Base-by-base conservation (phyloP, 768 basidiomycete genomes). In the Pleurotus citrinopileatus region DNA sequence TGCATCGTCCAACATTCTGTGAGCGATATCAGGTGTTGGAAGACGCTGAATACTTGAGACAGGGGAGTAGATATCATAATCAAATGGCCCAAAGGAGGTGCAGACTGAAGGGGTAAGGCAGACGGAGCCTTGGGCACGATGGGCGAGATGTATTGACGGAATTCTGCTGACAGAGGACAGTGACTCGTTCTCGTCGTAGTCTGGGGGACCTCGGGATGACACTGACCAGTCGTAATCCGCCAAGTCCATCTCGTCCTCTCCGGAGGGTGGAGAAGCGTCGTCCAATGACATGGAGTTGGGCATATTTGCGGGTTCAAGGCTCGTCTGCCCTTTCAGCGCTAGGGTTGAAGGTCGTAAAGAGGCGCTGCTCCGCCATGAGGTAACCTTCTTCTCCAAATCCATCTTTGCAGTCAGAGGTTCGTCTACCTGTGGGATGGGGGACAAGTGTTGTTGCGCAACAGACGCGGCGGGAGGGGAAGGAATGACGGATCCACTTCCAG, bases 201-300 rank as follows among this genome's bases (percentile, higher is more conserved):
- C 76, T 27, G 68, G 70, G 19, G 88, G 89, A n/a, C 89, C 88
- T 2, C 68, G 66, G 5, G 88, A 89, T 6, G 86, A 84, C 22
- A 81, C 73, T 7, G 87, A 87, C 84, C 87, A 91, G 7, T 75
- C 63, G 61, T 78, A 91, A 58, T 89, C 87, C 38, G 82, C 82
- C 25, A 86, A 66, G 57, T 85, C 77, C 51, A 87, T 68, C 55
- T 77, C 77, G 10, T 74, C 69, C 20, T 69, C 68, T n/a, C 62
- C 63, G 10, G 46, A 48, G 12, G 63, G 59, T 32, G 53, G 56
- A 47, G 63, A 52, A 9, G 64, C 61, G 34, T 64, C 68, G n/a
- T 70, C 64, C 44, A 74, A 62, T 6, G 65, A 57, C 29, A 77
- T 56, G 15, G 68, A 65, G 56, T 78, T 80, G 3, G 81, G 77